Conservation (phyloP, 345 rosid genomes). For the Eucalyptus marginata region DNA sequence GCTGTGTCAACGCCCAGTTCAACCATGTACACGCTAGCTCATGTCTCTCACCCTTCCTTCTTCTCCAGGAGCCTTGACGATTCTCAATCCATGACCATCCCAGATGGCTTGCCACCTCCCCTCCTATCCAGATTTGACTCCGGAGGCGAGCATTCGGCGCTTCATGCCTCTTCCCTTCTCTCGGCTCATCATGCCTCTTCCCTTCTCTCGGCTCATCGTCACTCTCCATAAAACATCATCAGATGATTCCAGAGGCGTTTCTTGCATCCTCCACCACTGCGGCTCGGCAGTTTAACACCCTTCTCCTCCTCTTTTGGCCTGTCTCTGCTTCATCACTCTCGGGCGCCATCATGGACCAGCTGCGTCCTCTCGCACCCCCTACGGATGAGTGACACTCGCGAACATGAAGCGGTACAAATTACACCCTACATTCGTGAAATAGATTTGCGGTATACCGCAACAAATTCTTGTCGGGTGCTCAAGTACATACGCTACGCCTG, state of each 20-base stretch:
- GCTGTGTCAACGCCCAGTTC: neutral
- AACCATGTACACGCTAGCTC: conserved; percentile 8
- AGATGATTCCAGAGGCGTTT: neutral
- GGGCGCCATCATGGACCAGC: neutral
- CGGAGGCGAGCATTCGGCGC: neutral
- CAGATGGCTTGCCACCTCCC: conserved; percentile 1
- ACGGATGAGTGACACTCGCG: neutral
- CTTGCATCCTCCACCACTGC: neutral
- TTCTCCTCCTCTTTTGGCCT: neutral
- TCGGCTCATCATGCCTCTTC: neutral
- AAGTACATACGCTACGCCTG: neutral
- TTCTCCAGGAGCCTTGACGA: neutral
- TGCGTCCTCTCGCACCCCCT: neutral
- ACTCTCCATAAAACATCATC: neutral
- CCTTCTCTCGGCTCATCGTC: neutral
- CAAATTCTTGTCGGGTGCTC: neutral
- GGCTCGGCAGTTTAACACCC: neutral
- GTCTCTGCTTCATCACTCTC: neutral
- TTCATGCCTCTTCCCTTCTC: neutral
- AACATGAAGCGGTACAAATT: neutral
- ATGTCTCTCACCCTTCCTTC: neutral
- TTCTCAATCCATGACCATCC: conserved; percentile 1
- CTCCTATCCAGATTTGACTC: neutral
- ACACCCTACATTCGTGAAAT: neutral
- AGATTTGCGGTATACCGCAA: neutral